These are phyloP conservation scores for Iberis pinnata DNA, from an alignment of 345 rosid species.

Conservation along the genomic window DNA sequence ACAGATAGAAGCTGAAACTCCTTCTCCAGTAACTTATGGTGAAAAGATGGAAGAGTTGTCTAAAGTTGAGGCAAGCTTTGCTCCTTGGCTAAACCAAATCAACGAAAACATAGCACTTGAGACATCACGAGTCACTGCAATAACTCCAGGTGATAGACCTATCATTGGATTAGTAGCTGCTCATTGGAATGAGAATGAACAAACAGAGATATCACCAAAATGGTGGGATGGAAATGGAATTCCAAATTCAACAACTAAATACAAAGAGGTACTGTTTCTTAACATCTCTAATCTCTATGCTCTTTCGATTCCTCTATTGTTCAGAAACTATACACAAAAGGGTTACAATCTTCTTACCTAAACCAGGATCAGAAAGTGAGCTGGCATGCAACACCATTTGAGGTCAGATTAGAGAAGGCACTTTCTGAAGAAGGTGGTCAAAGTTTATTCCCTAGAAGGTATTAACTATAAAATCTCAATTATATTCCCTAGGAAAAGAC, in stretches of 20 bases:
- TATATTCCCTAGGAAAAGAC: not conserved
- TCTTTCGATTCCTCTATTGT: not conserved
- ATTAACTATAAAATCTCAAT: not conserved
- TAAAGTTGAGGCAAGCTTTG: constrained; percentile 42
- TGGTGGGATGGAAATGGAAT: constrained; percentile 99
- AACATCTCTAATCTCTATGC: constrained; percentile 1
- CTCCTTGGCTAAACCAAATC: constrained; percentile 34
- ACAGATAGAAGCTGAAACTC: constrained; percentile 34
- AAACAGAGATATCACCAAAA: constrained; percentile 47
- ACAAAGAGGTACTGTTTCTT: constrained; percentile 67
- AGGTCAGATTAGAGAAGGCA: constrained; percentile 95
- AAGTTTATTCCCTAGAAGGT: constrained; percentile 24
- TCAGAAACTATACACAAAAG: not conserved
- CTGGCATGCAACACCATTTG: constrained; percentile 99
- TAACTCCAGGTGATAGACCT: constrained; percentile 73
- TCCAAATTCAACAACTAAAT: constrained; percentile 91
- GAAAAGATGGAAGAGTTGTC: constrained; percentile 18
- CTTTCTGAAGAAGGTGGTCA: constrained; percentile 42
- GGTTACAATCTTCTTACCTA: constrained; percentile 12
- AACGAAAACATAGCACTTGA: constrained; percentile 17
- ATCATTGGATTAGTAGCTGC: constrained; percentile 83
- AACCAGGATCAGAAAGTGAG: constrained; percentile 89
- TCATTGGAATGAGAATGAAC: constrained; percentile 70
- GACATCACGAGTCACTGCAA: constrained; percentile 17
- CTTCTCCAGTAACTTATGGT: no score